Evolutionary conservation across 768 basidiomycete species (phyloP).

Genomic region (Candolleomyces eurysporus): DNA sequence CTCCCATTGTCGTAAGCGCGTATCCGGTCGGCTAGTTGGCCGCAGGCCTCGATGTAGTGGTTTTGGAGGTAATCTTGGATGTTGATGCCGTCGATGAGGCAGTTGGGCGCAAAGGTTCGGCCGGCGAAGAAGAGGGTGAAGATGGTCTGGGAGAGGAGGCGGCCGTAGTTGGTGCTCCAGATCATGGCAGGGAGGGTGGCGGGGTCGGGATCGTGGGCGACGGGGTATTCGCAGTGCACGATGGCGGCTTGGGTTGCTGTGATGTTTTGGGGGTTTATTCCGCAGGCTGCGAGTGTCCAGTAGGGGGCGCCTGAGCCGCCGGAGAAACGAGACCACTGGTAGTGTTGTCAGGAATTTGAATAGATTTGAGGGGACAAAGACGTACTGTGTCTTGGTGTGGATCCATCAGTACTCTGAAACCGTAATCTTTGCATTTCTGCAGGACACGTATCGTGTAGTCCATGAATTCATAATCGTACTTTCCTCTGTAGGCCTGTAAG

Average conservation of each 20-base stretch:
- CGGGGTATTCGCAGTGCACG: slow-evolving; percentile 86
- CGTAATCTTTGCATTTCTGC: slow-evolving; percentile 88
- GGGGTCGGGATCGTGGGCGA: slow-evolving; percentile 61
- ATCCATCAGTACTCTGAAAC: slow-evolving; percentile 90
- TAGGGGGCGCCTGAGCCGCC: slow-evolving; percentile 94
- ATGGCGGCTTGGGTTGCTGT: slow-evolving; percentile 84
- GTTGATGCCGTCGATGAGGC: slow-evolving; percentile 85
- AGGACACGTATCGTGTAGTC: slow-evolving; percentile 87
- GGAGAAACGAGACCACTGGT: slow-evolving; percentile 91
- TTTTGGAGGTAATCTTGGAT: slow-evolving; percentile 86
- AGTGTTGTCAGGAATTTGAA: background rate
- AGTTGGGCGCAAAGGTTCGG: slow-evolving; percentile 84
- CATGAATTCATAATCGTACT: slow-evolving; percentile 89
- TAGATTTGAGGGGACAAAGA: slow-evolving; percentile 15
- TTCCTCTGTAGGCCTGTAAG: slow-evolving; percentile 50
- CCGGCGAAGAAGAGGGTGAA: slow-evolving; percentile 97
- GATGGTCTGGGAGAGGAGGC: slow-evolving; percentile 81
- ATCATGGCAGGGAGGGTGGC: slow-evolving; percentile 86
- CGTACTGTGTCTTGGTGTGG: slow-evolving; percentile 94
- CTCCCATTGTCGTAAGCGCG: slow-evolving; percentile 59
- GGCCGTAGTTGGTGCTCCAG: slow-evolving; percentile 95
- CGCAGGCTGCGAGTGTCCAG: slow-evolving; percentile 91
- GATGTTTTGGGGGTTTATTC: slow-evolving; percentile 82
- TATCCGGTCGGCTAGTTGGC: slow-evolving; percentile 72
- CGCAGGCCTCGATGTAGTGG: slow-evolving; percentile 76